Evolutionary conservation across 305 asterid species (phyloP), one percentile per base, ranked within the genome.

Genomic region (Nicotiana rustica): DNA sequence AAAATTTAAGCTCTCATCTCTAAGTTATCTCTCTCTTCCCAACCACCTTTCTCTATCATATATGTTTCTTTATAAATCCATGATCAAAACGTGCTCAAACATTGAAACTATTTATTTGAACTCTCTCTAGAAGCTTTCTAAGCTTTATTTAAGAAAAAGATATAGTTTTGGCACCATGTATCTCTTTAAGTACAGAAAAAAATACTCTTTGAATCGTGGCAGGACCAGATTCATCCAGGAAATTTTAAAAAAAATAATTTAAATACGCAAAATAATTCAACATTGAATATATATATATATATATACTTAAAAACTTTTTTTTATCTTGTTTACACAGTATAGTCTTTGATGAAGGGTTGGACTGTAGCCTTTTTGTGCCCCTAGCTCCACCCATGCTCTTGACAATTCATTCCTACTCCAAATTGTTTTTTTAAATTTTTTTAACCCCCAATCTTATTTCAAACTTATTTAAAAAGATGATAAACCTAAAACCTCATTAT

Each of bases 21-120:
- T 71, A 44, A 71, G 78, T 71, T 19, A 44, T 71, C 36, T 71
- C 78, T 71, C 78, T 71, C 60, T 70, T 71, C 61, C 78, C 78
- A 71, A 71, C 61, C 12, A 71, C 78, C 61, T 12, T 44, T 44
- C 60, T 44, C 4, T 38, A 70, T 70, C 59, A 61, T 49, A 12
- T 49, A 49, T 61, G 65, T 59, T 59, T 59, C 65, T 7, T 41
- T 41, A 18, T 56, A 17, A 18, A 60, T 18, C 12, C 33, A 71
- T 44, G 19, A 71, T 47, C 38, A 44, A 44, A 71, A 71, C 61
- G 78, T 71, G 78, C 60, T 21, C 60, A 71, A 70, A 71, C 60
- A 19, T 6, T 36, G 25, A 4, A 57, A 5, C 0, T 38, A 69
- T 38, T 69, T 69, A 69, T 31, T 70, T 70, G 18, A 70, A 70